Evolutionary conservation across 2,329 filamentous ascomycete genomes (phyloP).

Genomic region (Cercospora sp.): DNA sequence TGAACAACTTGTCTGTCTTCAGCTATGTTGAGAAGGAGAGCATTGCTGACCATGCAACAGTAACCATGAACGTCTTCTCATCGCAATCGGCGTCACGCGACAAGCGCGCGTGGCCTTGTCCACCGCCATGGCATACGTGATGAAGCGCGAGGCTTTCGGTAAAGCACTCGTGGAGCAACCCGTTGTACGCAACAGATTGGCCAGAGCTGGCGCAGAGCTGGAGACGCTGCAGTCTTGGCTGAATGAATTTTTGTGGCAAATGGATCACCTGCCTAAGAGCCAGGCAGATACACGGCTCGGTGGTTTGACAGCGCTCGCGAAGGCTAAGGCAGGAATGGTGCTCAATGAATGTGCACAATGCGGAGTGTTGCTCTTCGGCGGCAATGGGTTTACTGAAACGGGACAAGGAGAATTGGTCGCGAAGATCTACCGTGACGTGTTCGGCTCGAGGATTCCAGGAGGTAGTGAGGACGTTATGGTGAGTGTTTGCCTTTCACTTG

Average conservation of each 20-base stretch:
- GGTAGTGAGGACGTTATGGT: conserved; percentile 69
- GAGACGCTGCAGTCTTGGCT: conserved; percentile 72
- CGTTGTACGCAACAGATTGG: conserved; percentile 68
- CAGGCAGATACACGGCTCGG: conserved; percentile 64
- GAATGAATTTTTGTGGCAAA: conserved; percentile 67
- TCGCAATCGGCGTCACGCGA: conserved; percentile 63
- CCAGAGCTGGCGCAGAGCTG: conserved; percentile 66
- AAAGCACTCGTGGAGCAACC: conserved; percentile 70
- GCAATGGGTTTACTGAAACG: conserved; percentile 67
- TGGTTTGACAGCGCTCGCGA: conserved; percentile 69
- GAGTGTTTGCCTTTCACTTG: neutral
- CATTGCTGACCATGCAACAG: conserved; percentile 32
- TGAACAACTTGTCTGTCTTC: conserved; percentile 28
- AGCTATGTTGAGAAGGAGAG: neutral
- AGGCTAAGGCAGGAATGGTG: conserved; percentile 70
- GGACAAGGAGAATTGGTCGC: conserved; percentile 70
- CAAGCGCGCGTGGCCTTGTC: conserved; percentile 61
- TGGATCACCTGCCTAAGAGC: conserved; percentile 60
- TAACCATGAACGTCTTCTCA: conserved; percentile 55
- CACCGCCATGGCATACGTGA: conserved; percentile 61
- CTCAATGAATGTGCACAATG: conserved; percentile 68
- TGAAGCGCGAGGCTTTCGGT: conserved; percentile 66
- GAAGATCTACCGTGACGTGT: conserved; percentile 50
- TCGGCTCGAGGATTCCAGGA: conserved; percentile 44
- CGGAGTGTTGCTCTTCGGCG: conserved; percentile 68